Evolutionary conservation across 1,139 yeast genomes (phyloP), one percentile per base, ranked within the genome.

Genomic region (Magnusiomyces ingens): DNA sequence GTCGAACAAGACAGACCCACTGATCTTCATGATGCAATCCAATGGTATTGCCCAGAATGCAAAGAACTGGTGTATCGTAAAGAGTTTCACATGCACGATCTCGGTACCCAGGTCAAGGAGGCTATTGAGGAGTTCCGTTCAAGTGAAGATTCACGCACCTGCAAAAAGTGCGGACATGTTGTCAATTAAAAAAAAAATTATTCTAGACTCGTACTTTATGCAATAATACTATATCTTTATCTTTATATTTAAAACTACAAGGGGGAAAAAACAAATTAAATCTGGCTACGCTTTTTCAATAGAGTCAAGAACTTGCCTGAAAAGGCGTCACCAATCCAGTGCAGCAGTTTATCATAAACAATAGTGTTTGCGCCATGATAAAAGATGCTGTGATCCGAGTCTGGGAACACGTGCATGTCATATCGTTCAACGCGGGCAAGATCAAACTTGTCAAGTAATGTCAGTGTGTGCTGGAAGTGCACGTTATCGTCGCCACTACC

Each of bases 401-500:
- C 99, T 0, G 99, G 96, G 72, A 88, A 93, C 35, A 91, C 79
- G 59, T 86, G 94, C 64, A 90, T 78, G 62, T 93, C 99, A 66
- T 85, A 93, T 68, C 93, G 93, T 61, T 85, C 90, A 11, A 89
- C 79, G 8, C 73, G 74, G 19, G 73, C 71, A 52, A 77, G 49
- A 63, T 89, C 85, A 50, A 93, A 73, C 55, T 79, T 69, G 67
- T 94, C 97, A 21, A 93, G 63, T 43, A 93, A 71, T 65, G 84
- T 79, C 59, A 85, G 75, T 44, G 95, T 85, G 69, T 93, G 90
- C 67, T 90, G 96, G 58, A 90, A 73, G 70, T 93, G 99, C 22
- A 93, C 99, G 68, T 93, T 93, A 66, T 94, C 99, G 69, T 93
- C 99, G 1, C 95, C 95, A 0, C 98, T 85, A 0, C 99, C 99